These are phyloP conservation scores for Sporothrix phasma DNA, from an alignment of 2,329 filamentous ascomycete species.

Conservation along the genomic window DNA sequence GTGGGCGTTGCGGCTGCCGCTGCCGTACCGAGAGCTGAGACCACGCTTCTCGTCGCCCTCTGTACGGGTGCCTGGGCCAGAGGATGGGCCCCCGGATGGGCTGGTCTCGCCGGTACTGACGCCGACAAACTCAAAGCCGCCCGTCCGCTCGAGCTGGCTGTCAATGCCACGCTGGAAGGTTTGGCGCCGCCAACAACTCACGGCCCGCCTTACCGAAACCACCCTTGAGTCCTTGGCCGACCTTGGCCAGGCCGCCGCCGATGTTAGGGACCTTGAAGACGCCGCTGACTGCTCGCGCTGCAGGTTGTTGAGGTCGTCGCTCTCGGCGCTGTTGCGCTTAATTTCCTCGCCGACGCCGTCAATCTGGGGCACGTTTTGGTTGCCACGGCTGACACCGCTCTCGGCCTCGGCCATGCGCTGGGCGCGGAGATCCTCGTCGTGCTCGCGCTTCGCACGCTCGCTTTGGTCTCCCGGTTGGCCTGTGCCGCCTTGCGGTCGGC, in stretches of 20 bases:
- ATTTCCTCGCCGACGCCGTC: conserved; percentile 22
- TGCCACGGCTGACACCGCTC: conserved; percentile 41
- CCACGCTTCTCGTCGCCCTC: conserved; percentile 21
- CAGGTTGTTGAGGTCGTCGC: conserved; percentile 8
- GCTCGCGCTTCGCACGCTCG: conserved; percentile 39
- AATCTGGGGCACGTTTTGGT: conserved; percentile 44
- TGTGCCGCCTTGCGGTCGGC: conserved; percentile 45
- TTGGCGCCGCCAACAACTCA: conserved; percentile 37
- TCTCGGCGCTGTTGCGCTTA: conserved; percentile 15
- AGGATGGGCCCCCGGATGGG: neutral
- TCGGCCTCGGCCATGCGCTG: conserved; percentile 39
- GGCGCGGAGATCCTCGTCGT: conserved; percentile 40
- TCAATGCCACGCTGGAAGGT: conserved; percentile 42
- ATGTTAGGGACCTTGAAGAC: conserved; percentile 26
- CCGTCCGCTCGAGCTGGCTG: conserved; percentile 42
- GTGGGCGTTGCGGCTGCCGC: neutral
- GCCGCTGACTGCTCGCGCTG: conserved; percentile 19
- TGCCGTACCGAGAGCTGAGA: neutral
- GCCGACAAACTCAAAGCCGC: conserved; percentile 38
- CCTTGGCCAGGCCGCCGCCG: conserved; percentile 33
- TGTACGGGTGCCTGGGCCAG: conserved; percentile 18
- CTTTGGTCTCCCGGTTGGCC: conserved; percentile 40
- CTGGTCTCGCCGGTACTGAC: neutral
- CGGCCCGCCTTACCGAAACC: conserved; percentile 36
- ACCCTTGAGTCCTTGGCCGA: conserved; percentile 41